Percentiles rank a stretch among this genome's conserved stretches.
phyloP scores from a whole-genome alignment of 106 monocot genomes.

The Platanthera zijinensis region DNA sequence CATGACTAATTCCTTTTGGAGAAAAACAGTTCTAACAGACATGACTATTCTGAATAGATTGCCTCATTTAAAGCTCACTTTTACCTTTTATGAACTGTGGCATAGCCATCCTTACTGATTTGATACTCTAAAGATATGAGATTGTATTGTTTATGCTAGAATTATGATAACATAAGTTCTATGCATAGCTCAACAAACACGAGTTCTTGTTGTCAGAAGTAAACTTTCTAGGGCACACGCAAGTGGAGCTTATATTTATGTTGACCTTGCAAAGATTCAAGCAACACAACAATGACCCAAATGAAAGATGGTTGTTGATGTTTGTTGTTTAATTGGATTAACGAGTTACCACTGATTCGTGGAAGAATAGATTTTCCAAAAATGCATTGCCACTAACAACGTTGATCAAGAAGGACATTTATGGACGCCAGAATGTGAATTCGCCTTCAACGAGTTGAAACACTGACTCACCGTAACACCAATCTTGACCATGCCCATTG shows the following conservation, averaged over 20 bases:
- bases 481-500: neutral
- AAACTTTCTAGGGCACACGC: neutral
- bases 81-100: too few relatives aligned
- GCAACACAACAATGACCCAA: neutral
- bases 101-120: too few relatives aligned
- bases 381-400: neutral
- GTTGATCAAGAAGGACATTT: neutral
- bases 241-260: neutral
- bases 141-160: too few relatives aligned
- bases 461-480: neutral
- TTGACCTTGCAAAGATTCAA: neutral
- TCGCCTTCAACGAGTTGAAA: neutral
- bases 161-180: neutral
- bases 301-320: neutral
- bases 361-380: neutral
- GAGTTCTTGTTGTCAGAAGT: neutral
- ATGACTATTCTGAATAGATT: too few relatives aligned
- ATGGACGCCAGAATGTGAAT: neutral
- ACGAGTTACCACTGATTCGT: neutral
- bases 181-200: neutral
- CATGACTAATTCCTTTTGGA: too few relatives aligned
- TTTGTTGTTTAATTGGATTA: neutral
- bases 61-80: too few relatives aligned
- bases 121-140: too few relatives aligned
- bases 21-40: too few relatives aligned